Percentiles rank a stretch among this genome's conserved stretches.
Conservation (phyloP, 352 stramenopile species). For the Pythium rishiriense region DNA sequence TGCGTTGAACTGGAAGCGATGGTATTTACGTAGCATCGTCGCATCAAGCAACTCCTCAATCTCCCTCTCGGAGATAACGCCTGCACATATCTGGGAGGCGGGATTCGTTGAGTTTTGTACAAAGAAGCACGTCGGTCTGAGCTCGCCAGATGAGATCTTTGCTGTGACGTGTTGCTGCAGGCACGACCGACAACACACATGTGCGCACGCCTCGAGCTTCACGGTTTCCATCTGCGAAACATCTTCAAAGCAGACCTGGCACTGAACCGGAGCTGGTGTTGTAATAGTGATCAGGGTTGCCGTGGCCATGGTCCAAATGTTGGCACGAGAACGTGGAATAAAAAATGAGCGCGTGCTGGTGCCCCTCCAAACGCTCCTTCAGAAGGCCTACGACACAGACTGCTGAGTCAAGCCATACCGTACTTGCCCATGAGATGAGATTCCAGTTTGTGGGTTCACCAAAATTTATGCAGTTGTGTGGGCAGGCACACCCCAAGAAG, state of each 20-base stretch:
- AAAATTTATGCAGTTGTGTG: no score
- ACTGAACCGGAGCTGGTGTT: background rate
- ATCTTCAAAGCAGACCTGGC: conserved; percentile 9
- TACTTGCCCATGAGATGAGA: no score
- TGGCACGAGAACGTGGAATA: no score
- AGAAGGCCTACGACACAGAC: no score
- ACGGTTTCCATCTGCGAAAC: background rate
- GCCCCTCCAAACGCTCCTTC: no score
- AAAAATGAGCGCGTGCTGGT: no score
- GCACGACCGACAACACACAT: background rate
- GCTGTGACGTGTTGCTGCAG: background rate
- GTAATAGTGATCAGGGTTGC: background rate
- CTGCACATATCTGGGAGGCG: background rate
- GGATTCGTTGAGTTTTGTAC: background rate
- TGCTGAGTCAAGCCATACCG: no score
- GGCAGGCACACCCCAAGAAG: no score
- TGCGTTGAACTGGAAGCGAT: conserved; percentile 1
- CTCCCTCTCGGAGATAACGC: background rate
- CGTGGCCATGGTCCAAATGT: no score
- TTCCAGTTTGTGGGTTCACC: no score
- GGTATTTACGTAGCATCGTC: background rate
- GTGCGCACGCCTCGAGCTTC: background rate
- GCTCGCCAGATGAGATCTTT: background rate
- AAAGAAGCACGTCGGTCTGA: background rate
- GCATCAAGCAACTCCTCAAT: background rate